phyloP scores from a whole-genome alignment of 768 basidiomycete genomes.

The Tephrocybe sp. region DNA sequence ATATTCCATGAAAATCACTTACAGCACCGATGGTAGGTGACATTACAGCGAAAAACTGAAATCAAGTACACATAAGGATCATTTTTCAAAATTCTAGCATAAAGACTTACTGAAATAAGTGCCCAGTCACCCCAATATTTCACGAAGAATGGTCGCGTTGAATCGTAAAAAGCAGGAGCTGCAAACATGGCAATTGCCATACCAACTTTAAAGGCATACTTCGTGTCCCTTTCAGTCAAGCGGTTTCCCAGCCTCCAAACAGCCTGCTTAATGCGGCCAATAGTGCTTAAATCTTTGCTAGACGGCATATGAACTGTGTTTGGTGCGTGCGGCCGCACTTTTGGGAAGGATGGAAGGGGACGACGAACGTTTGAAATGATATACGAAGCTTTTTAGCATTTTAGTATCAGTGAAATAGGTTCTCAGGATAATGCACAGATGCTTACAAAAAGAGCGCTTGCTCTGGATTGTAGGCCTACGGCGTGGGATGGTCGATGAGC shows the following conservation, averaged over 20 bases:
- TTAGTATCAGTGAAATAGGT: neutral
- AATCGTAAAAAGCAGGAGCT: slow-evolving; percentile 83
- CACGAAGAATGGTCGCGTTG: slow-evolving; percentile 73
- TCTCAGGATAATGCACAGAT: neutral
- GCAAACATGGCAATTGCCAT: slow-evolving; percentile 82
- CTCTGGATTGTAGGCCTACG: slow-evolving; percentile 6
- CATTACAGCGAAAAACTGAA: slow-evolving; percentile 87
- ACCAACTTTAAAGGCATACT: slow-evolving; percentile 87
- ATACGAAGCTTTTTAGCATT: slow-evolving; percentile 40
- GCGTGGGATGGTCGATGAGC: neutral
- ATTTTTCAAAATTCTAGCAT: neutral
- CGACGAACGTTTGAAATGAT: slow-evolving; percentile 48
- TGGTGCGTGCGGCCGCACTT: slow-evolving; percentile 77
- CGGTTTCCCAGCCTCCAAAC: slow-evolving; percentile 71
- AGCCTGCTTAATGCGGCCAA: slow-evolving; percentile 62
- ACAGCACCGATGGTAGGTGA: slow-evolving; percentile 88
- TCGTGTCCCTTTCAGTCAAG: slow-evolving; percentile 70
- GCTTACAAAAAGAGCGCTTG: slow-evolving; percentile 38
- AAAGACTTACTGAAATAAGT: slow-evolving; percentile 72
- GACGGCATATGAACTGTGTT: slow-evolving; percentile 83
- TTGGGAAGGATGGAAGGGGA: slow-evolving; percentile 71
- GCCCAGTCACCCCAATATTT: slow-evolving; percentile 94
- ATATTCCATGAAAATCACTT: slow-evolving; percentile 15
- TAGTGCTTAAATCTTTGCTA: slow-evolving; percentile 51
- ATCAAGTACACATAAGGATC: slow-evolving; percentile 6